phyloP scores from a whole-genome alignment of 1,284 basidiomycete species.

The Salmacisia buchloeana region DNA sequence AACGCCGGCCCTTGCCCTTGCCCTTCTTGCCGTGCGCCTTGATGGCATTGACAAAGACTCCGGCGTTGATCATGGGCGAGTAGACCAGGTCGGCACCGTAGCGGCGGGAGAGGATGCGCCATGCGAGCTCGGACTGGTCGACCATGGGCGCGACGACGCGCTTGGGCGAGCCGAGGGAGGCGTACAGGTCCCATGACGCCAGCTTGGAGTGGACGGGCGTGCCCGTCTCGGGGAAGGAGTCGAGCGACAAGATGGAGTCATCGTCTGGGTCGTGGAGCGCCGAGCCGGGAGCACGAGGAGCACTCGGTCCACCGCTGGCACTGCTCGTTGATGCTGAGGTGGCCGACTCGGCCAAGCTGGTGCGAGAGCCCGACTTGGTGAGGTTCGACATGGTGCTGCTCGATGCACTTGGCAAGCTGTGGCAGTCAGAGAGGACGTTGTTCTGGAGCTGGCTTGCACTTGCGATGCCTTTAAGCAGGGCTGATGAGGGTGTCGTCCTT shows the following conservation, averaged over 20 bases:
- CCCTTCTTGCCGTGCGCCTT: constrained; percentile 42
- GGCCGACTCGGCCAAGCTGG: too few species aligned
- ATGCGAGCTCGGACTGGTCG: constrained; percentile 83
- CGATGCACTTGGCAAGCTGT: too few species aligned
- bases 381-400: too few species aligned
- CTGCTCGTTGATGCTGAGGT: too few species aligned
- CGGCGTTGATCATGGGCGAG: constrained; percentile 96
- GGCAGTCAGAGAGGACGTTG: too few species aligned
- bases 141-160: constrained; percentile 95
- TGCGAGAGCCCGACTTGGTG: too few species aligned
- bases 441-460: too few species aligned
- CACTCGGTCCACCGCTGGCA: too few species aligned
- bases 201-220: constrained; percentile 57
- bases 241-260: constrained; percentile 15
- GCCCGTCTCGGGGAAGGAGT: constrained; percentile 41
- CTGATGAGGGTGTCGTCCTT: not conserved
- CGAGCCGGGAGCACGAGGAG: not conserved
- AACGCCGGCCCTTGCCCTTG: constrained; percentile 26
- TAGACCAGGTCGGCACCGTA: constrained; percentile 80
- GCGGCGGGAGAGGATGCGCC: constrained; percentile 78
- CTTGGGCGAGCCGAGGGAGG: constrained; percentile 72
- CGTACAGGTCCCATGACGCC: constrained; percentile 76
- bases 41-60: constrained; percentile 61
- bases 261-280: not conserved
- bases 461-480: too few species aligned